phyloP scores from a whole-genome alignment of 108 stramenopile species.

The Cyclotella choctawhatcheeana region DNA sequence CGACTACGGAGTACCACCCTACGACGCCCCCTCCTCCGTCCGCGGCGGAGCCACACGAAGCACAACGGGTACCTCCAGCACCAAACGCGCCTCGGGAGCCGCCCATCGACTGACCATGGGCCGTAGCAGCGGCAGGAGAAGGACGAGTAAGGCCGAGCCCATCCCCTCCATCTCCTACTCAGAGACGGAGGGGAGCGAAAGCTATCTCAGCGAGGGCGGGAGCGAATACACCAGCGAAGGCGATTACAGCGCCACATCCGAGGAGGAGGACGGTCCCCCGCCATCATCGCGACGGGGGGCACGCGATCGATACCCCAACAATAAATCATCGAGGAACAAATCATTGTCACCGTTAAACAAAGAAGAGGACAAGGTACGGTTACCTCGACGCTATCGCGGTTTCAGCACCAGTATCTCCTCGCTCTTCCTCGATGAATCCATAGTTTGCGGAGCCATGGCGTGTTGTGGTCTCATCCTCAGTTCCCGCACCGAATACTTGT shows the following conservation, averaged over 20 bases:
- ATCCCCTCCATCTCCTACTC: slow-evolving; percentile 9
- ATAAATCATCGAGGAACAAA: too few species aligned
- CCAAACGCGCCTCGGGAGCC: not conserved
- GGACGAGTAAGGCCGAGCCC: not conserved
- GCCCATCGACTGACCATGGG: not conserved
- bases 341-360: not conserved
- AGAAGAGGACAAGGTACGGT: not conserved
- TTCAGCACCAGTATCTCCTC: slow-evolving; percentile 79
- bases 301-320: too few species aligned
- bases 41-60: slow-evolving; percentile 13
- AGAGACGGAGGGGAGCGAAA: not conserved
- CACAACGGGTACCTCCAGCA: not conserved
- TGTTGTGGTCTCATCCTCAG: slow-evolving; percentile 83
- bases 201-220: not conserved
- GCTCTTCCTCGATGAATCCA: slow-evolving; percentile 80
- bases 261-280: not conserved
- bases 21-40: not conserved
- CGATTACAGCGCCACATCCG: not conserved
- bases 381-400: slow-evolving; percentile 69
- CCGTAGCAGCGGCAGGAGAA: too few species aligned
- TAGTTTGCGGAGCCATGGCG: slow-evolving; percentile 80
- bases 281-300: not conserved
- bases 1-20: not conserved
- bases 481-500: slow-evolving; percentile 77
- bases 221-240: slow-evolving; percentile 1